Conservation (phyloP, 371 early-diverging fungal species). For the Saksenaea vasiformis region DNA sequence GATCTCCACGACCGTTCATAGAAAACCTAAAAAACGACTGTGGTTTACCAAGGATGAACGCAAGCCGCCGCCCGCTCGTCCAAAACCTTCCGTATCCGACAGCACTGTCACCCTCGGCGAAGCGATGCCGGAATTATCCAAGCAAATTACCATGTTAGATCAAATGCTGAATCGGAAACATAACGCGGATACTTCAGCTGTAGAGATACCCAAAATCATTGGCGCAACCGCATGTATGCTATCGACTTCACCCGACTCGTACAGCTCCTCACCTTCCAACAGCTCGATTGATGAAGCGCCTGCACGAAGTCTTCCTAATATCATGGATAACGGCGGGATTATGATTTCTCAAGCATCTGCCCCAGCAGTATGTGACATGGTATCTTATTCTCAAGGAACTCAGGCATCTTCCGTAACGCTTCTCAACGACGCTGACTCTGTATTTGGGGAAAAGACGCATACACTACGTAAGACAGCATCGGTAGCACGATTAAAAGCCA, state of each 20-base stretch:
- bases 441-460: not conserved
- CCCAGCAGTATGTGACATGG: not conserved
- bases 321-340: not conserved
- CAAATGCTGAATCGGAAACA: not conserved
- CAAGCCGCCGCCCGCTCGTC: not conserved
- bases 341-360: not conserved
- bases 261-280: not conserved
- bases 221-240: not conserved
- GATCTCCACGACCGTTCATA: not conserved
- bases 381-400: not conserved
- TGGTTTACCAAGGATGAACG: conserved; percentile 6
- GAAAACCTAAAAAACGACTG: conserved; percentile 10
- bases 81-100: not conserved
- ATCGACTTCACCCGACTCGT: not conserved
- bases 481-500: conserved; percentile 14
- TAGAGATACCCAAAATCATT: conserved; percentile 3
- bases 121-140: not conserved
- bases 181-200: not conserved
- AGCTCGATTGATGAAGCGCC: not conserved
- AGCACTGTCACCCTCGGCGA: not conserved
- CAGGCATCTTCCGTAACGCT: not conserved
- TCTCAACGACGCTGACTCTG: not conserved
- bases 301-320: not conserved
- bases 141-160: not conserved
- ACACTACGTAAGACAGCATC: conserved; percentile 19